A percentile compares a stretch with the other conserved stretches of the same genome.
phyloP scores from a whole-genome alignment of 1,284 basidiomycete species.

The Ceratobasidium sp. region DNA sequence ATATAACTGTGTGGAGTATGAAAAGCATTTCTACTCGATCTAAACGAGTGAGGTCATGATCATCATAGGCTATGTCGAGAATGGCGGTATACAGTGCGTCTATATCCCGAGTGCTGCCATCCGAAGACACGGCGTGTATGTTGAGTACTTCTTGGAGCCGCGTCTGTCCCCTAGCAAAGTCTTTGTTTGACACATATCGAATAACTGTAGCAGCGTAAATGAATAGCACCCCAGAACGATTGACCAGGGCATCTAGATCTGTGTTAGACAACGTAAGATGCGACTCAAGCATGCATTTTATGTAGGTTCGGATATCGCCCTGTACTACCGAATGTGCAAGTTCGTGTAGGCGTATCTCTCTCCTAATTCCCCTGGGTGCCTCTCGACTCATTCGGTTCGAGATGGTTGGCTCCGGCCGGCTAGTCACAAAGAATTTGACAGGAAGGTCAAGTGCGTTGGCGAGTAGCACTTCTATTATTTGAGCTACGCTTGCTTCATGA shows the following conservation, averaged over 20 bases:
- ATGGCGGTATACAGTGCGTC: not conserved
- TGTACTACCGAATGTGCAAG: not conserved
- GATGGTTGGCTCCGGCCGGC: not conserved
- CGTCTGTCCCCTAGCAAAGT: not conserved
- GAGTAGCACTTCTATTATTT: not conserved
- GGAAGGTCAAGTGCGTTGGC: not conserved
- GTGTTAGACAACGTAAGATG: not conserved
- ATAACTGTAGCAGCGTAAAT: constrained; percentile 1
- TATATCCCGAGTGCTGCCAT: not conserved
- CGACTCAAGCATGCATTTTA: not conserved
- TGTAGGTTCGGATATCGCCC: not conserved
- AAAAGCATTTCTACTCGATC: not conserved
- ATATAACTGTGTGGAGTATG: no score
- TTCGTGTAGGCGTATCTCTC: not conserved
- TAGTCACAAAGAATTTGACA: not conserved
- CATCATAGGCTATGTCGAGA: not conserved
- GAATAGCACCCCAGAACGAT: not conserved
- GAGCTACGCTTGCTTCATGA: not conserved
- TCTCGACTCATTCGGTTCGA: no score
- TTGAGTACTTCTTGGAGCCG: not conserved
- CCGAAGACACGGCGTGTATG: not conserved
- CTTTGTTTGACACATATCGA: not conserved
- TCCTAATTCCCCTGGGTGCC: no score
- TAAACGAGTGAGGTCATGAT: not conserved
- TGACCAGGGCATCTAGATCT: not conserved